These are phyloP conservation scores for Ogataea hybrid DNA, from an alignment of 1,139 yeast species.

Conservation along the genomic window DNA sequence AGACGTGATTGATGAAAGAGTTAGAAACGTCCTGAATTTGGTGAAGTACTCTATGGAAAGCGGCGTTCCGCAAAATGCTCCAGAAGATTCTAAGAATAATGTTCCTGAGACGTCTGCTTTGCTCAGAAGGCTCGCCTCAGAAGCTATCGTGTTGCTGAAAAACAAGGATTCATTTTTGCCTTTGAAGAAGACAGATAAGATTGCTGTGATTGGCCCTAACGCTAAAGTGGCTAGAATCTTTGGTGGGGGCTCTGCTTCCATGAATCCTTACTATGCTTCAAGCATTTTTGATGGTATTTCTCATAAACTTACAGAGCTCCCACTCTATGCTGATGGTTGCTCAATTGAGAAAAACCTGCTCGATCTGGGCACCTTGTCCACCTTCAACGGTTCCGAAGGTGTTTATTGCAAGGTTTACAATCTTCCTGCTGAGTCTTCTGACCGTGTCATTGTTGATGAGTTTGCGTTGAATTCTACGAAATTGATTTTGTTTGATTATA, in stretches of 20 bases:
- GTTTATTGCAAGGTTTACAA: slow-evolving; percentile 40
- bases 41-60: slow-evolving; percentile 38
- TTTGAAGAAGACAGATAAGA: slow-evolving; percentile 36
- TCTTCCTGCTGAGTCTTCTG: slow-evolving; percentile 36
- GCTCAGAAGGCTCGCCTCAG: slow-evolving; percentile 49
- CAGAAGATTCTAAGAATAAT: slow-evolving; percentile 41
- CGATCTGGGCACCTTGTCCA: slow-evolving; percentile 31
- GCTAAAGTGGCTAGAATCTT: slow-evolving; percentile 40
- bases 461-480: slow-evolving; percentile 35
- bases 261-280: slow-evolving; percentile 44
- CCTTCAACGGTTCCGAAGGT: slow-evolving; percentile 42
- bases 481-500: slow-evolving; percentile 49
- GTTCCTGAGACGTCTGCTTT: slow-evolving; percentile 43
- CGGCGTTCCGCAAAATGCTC: slow-evolving; percentile 42
- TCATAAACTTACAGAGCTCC: slow-evolving; percentile 30
- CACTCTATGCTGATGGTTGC: slow-evolving; percentile 38
- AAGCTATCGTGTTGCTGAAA: slow-evolving; percentile 52
- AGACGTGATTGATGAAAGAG: slow-evolving; percentile 39
- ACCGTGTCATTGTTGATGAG: slow-evolving; percentile 40
- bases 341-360: slow-evolving; percentile 35
- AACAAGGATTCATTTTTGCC: slow-evolving; percentile 47
- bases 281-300: slow-evolving; percentile 45
- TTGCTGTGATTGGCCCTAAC: slow-evolving; percentile 53
- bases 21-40: slow-evolving; percentile 43
- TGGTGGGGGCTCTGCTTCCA: slow-evolving; percentile 57